phyloP scores from a whole-genome alignment of 441 rosid species.

The Adansonia gregorii region DNA sequence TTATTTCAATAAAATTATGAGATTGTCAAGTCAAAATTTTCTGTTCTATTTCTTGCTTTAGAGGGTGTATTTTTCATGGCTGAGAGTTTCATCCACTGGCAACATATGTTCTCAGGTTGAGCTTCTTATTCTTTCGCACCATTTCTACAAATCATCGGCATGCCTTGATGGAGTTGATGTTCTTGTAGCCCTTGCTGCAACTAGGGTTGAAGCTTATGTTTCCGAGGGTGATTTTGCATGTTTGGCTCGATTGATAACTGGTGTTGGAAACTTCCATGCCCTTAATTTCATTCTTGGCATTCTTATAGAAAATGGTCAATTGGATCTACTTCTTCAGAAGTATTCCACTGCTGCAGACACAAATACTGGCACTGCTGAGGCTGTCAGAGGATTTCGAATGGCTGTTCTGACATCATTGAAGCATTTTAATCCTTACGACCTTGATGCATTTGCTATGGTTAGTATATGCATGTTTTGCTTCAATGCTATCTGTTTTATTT shows the following conservation, averaged over 20 bases:
- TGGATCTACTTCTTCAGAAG: constrained; percentile 94
- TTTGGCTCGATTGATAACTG: constrained; percentile 91
- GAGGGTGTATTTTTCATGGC: background rate
- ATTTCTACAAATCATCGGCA: constrained; percentile 95
- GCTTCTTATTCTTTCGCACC: constrained; percentile 95
- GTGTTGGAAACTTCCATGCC: constrained; percentile 95
- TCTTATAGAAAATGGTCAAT: constrained; percentile 93
- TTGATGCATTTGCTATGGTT: constrained; percentile 95
- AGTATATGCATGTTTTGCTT: constrained; percentile 35
- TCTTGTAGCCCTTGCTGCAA: constrained; percentile 95
- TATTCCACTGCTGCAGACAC: constrained; percentile 91
- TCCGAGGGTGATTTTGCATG: constrained; percentile 93
- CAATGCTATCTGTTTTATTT: constrained; percentile 15
- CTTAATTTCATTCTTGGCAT: constrained; percentile 95
- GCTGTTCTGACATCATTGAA: constrained; percentile 93
- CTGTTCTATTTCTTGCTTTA: background rate
- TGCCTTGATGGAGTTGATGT: constrained; percentile 99
- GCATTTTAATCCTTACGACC: constrained; percentile 86
- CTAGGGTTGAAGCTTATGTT: constrained; percentile 94
- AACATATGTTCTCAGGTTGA: constrained; percentile 69
- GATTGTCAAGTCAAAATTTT: background rate
- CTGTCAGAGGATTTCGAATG: constrained; percentile 95
- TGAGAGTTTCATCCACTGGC: constrained; percentile 23
- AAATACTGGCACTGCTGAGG: constrained; percentile 78
- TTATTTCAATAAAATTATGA: background rate